Conservation (phyloP, 2,329 filamentous ascomycete genomes). For the Cyphellophora europaea region DNA sequence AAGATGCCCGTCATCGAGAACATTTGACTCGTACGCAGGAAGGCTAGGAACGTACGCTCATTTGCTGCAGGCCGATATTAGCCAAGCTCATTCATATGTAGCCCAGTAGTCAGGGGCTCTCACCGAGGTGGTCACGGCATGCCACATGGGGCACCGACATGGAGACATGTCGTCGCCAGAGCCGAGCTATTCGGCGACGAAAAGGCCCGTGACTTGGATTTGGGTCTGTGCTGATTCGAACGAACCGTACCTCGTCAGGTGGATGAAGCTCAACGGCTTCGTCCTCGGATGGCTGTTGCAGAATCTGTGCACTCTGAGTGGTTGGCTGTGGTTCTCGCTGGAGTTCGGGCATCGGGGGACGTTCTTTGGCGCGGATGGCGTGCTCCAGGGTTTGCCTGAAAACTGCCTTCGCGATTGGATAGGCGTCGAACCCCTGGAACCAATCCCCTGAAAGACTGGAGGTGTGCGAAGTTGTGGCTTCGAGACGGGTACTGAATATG, state of each 20-base stretch:
- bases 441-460: too few species aligned
- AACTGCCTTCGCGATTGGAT: too few species aligned
- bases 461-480: too few species aligned
- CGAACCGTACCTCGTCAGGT: background rate
- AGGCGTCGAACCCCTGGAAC: too few species aligned
- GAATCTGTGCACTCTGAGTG: conserved; percentile 3
- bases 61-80: conserved; percentile 15
- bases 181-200: conserved; percentile 2
- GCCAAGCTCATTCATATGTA: too few species aligned
- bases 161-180: conserved; percentile 13
- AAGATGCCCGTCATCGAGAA: conserved; percentile 15
- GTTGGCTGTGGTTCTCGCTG: conserved; percentile 53
- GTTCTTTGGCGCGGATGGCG: too few species aligned
- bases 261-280: conserved; percentile 13
- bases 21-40: conserved; percentile 15
- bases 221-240: conserved; percentile 1
- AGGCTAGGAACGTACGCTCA: conserved; percentile 16
- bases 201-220: background rate
- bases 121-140: conserved; percentile 17
- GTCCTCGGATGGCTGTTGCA: conserved; percentile 10
- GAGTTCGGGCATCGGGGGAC: conserved; percentile 52
- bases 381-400: too few species aligned
- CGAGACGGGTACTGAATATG: too few species aligned
- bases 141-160: conserved; percentile 12
- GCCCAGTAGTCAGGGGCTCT: conserved; percentile 2